phyloP scores from a whole-genome alignment of 2,329 filamentous ascomycete genomes.

The Fusarium sp. region DNA sequence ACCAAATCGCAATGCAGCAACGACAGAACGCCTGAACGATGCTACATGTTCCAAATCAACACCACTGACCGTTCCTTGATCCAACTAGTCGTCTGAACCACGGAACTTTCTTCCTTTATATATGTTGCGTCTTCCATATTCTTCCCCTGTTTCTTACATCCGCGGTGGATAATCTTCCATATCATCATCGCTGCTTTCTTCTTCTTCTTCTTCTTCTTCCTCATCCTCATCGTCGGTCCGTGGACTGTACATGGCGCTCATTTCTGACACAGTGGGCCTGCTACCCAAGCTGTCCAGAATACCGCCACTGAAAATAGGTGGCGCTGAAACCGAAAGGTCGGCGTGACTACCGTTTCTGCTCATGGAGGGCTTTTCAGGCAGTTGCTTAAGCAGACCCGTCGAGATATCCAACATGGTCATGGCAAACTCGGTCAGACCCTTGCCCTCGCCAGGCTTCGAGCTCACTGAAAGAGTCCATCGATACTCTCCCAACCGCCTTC shows the following conservation, averaged over 20 bases:
- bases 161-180: slow-evolving; percentile 60
- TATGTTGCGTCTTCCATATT: neutral
- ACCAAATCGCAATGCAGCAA: slow-evolving; percentile 41
- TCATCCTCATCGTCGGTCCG: slow-evolving; percentile 57
- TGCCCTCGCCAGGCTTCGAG: slow-evolving; percentile 73
- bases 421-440: slow-evolving; percentile 73
- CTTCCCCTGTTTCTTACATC: slow-evolving; percentile 15
- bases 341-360: slow-evolving; percentile 64
- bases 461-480: slow-evolving; percentile 93
- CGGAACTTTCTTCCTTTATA: neutral
- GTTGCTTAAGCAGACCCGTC: slow-evolving; percentile 73
- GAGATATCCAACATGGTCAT: slow-evolving; percentile 82
- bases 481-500: slow-evolving; percentile 85
- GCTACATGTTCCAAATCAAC: slow-evolving; percentile 28
- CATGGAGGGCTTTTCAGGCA: slow-evolving; percentile 77
- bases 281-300: slow-evolving; percentile 57
- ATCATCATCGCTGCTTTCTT: slow-evolving; percentile 66
- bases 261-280: slow-evolving; percentile 57
- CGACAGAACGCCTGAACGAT: slow-evolving; percentile 46
- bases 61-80: neutral
- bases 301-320: slow-evolving; percentile 48
- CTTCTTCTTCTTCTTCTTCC: slow-evolving; percentile 53
- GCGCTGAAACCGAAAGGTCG: slow-evolving; percentile 56
- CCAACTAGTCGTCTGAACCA: neutral
- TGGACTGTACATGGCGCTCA: slow-evolving; percentile 64